Evolutionary conservation across 1,284 basidiomycete species (phyloP), one percentile per base, ranked within the genome.

Genomic region (Apiotrichum gracile): DNA sequence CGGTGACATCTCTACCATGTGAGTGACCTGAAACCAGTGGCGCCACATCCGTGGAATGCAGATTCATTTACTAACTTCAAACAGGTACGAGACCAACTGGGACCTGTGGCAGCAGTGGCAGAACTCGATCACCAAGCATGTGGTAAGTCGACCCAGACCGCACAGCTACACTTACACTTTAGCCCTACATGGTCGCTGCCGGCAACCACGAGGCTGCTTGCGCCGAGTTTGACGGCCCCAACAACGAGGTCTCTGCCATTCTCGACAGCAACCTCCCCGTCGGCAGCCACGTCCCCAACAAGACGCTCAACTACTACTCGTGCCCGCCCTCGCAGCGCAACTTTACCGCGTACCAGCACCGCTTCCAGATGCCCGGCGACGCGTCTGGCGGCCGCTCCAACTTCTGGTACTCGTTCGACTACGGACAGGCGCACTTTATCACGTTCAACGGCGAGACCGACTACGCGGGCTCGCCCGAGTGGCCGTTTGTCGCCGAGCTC

Each of bases 51-150:
- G n/a, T n/a, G n/a, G n/a, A n/a, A n/a, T n/a, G n/a, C n/a, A n/a
- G n/a, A n/a, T n/a, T n/a, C n/a, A n/a, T n/a, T n/a, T n/a, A n/a
- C n/a, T n/a, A n/a, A n/a, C n/a, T n/a, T n/a, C n/a, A n/a, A n/a
- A n/a, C n/a, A n/a, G n/a, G n/a, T 71, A 70, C 57, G 65, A 68
- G 51, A 52, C 57, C 40, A 69, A 72, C 57, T 67, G 65, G 52
- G 73, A 75, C 51, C 52, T 68, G 14, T 75, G 71, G 65, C 70
- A 70, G 57, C 58, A 70, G 48, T 71, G 72, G 63, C 61, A 71
- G 52, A 53, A 55, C 47, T 43, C 57, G 10, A 62, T 75, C 45
- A 65, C 72, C n/a, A 57, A 53, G 31, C 49, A 60, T 24, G 61
- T 68, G 16, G n/a, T n/a, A n/a, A n/a, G n/a, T n/a, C n/a, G n/a